Conservation (phyloP, 1,139 yeast species). For the Hyphopichia burtonii region DNA sequence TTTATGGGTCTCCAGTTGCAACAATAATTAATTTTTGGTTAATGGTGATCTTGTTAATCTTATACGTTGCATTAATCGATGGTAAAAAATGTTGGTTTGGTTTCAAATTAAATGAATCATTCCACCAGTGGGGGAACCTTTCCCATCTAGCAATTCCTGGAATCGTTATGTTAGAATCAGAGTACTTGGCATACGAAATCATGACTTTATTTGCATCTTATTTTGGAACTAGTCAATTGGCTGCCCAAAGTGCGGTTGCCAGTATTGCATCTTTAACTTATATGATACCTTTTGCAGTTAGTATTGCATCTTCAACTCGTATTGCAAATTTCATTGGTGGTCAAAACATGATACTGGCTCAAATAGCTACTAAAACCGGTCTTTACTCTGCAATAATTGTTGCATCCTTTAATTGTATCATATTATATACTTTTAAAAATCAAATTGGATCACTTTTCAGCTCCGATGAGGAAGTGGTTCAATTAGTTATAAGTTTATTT, state of each 20-base stretch:
- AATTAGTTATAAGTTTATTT: constrained; percentile 47
- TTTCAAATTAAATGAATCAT: constrained; percentile 41
- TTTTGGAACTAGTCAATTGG: constrained; percentile 79
- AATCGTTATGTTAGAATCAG: constrained; percentile 71
- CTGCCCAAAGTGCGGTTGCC: constrained; percentile 86
- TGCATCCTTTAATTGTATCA: constrained; percentile 55
- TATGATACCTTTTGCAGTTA: constrained; percentile 86
- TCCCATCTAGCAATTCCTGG: constrained; percentile 69
- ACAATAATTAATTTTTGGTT: constrained; percentile 70
- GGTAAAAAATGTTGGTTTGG: constrained; percentile 80
- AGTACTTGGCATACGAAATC: constrained; percentile 70
- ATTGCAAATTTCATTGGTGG: constrained; percentile 89
- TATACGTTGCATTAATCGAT: constrained; percentile 57
- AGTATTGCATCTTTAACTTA: constrained; percentile 78
- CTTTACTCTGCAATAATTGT: constrained; percentile 55
- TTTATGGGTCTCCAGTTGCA: constrained; percentile 72
- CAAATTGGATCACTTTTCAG: constrained; percentile 69
- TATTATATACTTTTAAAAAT: constrained; percentile 51
- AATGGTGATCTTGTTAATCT: constrained; percentile 53
- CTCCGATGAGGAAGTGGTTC: constrained; percentile 62
- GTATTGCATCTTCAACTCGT: constrained; percentile 84
- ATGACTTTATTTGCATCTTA: constrained; percentile 72
- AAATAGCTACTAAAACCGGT: constrained; percentile 64
- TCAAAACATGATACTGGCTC: constrained; percentile 59
- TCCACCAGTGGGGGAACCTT: constrained; percentile 60